Base-by-base conservation (phyloP, 192 early-diverging fungal genomes). In the Funneliformis mosseae region DNA sequence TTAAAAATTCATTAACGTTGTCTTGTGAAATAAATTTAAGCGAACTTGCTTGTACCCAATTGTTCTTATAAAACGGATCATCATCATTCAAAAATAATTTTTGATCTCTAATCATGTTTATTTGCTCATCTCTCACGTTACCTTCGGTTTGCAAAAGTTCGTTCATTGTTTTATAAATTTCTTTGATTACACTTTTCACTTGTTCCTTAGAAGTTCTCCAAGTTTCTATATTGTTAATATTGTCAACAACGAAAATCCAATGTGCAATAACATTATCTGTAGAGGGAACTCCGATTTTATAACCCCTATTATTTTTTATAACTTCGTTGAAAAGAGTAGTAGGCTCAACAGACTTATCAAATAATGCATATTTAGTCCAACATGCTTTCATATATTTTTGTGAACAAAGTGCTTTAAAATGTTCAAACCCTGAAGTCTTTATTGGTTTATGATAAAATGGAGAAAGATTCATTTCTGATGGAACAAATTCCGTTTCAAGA, bases 51-150 rank as follows among this genome's bases (percentile, higher is more conserved):
- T 39, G 11, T 18, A 48, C 46, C 71, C 71, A 73, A 50, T 73
- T n/a, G 8, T 73, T 46, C 10, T 21, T 6, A 50, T 73, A 27
- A 50, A 73, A 73, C 10, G 71, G 71, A 73, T 73, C 71, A 48
- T 73, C 71, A 5, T n/a, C 18, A 73, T 73, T 73, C 27, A 73
- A 73, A 43, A 73, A 73, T 48, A 73, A 48, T 9, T 43, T 73
- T 33, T 33, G 33, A 33, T 2, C 11, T 43, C 0, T 43, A 5
- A 27, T 42, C 5, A 23, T 45, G 0, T 2, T 10, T 23, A 11
- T 21, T 21, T 50, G 23, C 43, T 48, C 41, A 1, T 41, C 8
- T 1, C 7, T 28, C 8, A 33, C 16, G 14, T 0, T 43, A 12
- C 0, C 16, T 45, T 43, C 25, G 3, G 3, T 3, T 50, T 73